phyloP scores from a whole-genome alignment of 176 grass and related monocot species.

The Raddia guianensis region DNA sequence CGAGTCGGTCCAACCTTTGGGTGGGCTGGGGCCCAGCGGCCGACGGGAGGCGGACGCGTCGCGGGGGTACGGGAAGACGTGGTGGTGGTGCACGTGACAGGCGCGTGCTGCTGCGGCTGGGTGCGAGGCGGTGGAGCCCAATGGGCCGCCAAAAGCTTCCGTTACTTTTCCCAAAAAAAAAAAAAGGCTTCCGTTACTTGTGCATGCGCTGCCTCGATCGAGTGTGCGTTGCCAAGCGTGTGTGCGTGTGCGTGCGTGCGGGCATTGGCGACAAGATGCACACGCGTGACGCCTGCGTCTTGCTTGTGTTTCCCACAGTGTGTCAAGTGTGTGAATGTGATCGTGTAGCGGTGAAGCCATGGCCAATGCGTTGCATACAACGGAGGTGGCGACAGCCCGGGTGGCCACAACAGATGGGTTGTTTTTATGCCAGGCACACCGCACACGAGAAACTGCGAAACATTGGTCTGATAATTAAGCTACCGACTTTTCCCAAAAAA shows the following conservation, averaged over 20 bases:
- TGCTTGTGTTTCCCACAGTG: neutral
- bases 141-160: no score
- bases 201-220: neutral
- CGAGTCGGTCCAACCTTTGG: constrained; percentile 34
- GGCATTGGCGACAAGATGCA: no score
- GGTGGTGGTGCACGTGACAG: neutral
- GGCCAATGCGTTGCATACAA: no score
- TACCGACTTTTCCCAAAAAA: no score
- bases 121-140: neutral
- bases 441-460: no score
- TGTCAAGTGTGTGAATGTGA: no score
- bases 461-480: no score
- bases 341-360: no score
- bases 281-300: neutral
- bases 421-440: no score
- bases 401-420: neutral
- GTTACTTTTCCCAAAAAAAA: no score
- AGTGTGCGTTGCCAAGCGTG: neutral
- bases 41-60: constrained; percentile 29
- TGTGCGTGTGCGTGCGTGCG: no score
- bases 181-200: neutral
- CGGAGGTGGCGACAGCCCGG: neutral
- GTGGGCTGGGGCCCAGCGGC: neutral
- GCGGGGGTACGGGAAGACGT: neutral
- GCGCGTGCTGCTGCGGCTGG: neutral